Conservation (phyloP, 345 rosid species). For the Trapa incisa region DNA sequence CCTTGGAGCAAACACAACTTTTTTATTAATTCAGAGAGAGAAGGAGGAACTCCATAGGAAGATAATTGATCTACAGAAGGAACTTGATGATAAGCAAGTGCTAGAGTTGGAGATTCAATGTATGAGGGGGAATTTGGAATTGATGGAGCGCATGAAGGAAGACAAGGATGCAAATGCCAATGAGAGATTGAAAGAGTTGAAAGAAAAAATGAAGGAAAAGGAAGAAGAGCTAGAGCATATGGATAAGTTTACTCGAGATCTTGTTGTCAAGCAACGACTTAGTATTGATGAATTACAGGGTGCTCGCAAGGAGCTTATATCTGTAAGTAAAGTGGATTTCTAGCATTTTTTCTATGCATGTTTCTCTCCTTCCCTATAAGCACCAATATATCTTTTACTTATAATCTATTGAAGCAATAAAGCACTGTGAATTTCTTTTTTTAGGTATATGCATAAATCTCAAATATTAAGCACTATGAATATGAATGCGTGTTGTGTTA, state of each 20-base stretch:
- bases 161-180: conserved; percentile 30
- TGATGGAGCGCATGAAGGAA: conserved; percentile 54
- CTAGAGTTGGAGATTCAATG: conserved; percentile 70
- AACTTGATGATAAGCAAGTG: conserved; percentile 50
- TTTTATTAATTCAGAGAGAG: conserved; percentile 34
- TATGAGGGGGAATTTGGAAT: conserved; percentile 41
- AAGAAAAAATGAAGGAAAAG: conserved; percentile 35
- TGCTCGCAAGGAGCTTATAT: conserved; percentile 59
- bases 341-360: not conserved
- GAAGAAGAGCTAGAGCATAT: conserved; percentile 32
- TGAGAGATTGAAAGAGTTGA: conserved; percentile 29
- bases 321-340: conserved; percentile 18
- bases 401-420: not conserved
- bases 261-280: conserved; percentile 32
- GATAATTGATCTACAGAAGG: conserved; percentile 37
- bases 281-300: conserved; percentile 50
- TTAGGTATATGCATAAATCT: not conserved
- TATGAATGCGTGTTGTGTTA: not conserved
- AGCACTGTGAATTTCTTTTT: not conserved
- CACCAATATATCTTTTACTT: not conserved
- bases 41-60: conserved; percentile 42
- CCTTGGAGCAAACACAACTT: not conserved
- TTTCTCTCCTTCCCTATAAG: not conserved
- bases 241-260: conserved; percentile 34
- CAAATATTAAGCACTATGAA: not conserved